These are phyloP conservation scores for Starmerella bombicola DNA, from an alignment of 805 yeast genomes.

Conservation along the genomic window DNA sequence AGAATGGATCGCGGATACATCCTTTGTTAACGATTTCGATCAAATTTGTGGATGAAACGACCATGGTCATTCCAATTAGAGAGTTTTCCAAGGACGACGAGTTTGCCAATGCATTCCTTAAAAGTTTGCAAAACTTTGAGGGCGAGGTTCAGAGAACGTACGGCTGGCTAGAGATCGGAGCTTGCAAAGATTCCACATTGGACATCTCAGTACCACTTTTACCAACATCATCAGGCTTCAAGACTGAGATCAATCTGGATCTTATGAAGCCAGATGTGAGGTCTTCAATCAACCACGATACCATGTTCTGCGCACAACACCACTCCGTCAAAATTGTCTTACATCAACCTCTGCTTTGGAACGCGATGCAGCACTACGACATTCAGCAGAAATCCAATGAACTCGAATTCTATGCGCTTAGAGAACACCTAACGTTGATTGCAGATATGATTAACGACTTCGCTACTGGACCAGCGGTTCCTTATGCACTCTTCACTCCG, in stretches of 20 bases:
- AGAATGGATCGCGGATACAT: conserved; percentile 45
- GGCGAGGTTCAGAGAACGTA: conserved; percentile 42
- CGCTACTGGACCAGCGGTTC: conserved; percentile 47
- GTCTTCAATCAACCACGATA: conserved; percentile 81
- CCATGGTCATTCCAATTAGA: conserved; percentile 66
- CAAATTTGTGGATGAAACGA: conserved; percentile 49
- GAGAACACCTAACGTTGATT: conserved; percentile 69
- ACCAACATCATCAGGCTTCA: conserved; percentile 44
- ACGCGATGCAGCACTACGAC: conserved; percentile 59
- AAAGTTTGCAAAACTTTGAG: conserved; percentile 5
- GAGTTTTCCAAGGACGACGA: conserved; percentile 61
- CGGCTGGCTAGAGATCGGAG: conserved; percentile 81
- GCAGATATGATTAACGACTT: conserved; percentile 69
- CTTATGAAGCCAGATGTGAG: conserved; percentile 51
- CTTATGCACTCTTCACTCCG: conserved; percentile 70
- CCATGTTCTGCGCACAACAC: conserved; percentile 48
- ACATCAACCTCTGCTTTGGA: conserved; percentile 72
- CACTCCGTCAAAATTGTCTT: conserved; percentile 46
- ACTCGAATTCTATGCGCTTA: conserved; percentile 49
- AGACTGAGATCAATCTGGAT: conserved; percentile 34
- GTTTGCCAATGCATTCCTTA: conserved; percentile 9
- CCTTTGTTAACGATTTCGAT: conserved; percentile 46
- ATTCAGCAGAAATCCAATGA: conserved; percentile 42
- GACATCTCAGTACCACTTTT: conserved; percentile 28
- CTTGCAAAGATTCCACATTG: conserved; percentile 42